A percentile compares a stretch with the other conserved stretches of the same genome.
phyloP scores from a whole-genome alignment of 2,329 filamentous ascomycete species.

The Pestalotiopsis sp. region DNA sequence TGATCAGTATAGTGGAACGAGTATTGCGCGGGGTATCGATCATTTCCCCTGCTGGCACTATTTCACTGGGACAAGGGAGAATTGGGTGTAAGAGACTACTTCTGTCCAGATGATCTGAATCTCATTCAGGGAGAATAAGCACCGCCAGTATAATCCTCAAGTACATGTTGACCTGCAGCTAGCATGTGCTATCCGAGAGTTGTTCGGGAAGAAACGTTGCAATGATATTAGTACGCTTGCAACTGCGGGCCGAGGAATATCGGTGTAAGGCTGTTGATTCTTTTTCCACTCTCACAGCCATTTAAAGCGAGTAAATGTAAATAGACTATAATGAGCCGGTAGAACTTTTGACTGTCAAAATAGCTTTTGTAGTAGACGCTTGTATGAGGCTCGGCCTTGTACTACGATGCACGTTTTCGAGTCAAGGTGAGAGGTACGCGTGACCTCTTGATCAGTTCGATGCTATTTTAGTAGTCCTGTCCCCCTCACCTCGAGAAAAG shows the following conservation, averaged over 20 bases:
- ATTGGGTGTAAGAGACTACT: no score
- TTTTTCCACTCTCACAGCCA: not conserved
- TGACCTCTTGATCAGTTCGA: not conserved
- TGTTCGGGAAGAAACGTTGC: no score
- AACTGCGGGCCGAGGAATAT: no score
- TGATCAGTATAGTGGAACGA: not conserved
- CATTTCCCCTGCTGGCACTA: not conserved
- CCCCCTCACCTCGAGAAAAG: not conserved
- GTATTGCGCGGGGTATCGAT: not conserved
- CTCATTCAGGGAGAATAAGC: no score
- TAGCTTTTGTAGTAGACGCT: not conserved
- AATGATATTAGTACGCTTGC: no score
- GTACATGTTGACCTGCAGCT: no score
- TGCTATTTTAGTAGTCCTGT: not conserved
- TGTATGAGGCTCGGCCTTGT: not conserved
- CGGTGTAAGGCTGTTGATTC: not conserved
- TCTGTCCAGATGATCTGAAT: no score
- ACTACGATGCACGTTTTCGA: not conserved
- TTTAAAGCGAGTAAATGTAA: not conserved
- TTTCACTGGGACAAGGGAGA: not conserved
- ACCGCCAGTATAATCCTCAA: no score
- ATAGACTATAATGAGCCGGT: not conserved
- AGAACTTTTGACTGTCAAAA: not conserved
- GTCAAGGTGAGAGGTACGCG: not conserved
- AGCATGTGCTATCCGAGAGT: no score